Evolutionary conservation across 2,329 filamentous ascomycete genomes (phyloP), one percentile per base, ranked within the genome.

Genomic region (Alternaria brassicae): DNA sequence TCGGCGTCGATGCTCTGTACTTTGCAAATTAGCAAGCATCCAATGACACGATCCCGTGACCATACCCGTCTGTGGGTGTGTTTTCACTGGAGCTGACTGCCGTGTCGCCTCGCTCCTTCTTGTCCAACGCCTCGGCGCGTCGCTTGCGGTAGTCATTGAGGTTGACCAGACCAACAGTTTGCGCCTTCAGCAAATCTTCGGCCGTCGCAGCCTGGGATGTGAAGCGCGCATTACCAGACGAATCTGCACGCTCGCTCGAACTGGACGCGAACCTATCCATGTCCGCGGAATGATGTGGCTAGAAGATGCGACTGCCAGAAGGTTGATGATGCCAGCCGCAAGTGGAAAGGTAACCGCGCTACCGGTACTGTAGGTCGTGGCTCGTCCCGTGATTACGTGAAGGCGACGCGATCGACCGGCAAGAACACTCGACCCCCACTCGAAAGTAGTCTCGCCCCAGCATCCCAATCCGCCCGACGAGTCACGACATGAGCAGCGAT

Each of bases 121-220:
- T 89, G 77, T 97, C 94, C 47, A 97, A 83, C n/a, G 93, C 92
- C 79, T 97, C 92, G 69, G 93, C 93, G 78, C 94, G 92, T 60
- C 95, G 89, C 81, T 99, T 98, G 78, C 94, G 92, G 78, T 96
- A 98, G 76, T 98, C 95, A 66, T 91, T 92, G 41, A 97, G 88
- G 58, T 91, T 88, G 53, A 98, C 94, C 3, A 99, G 88, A 39
- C 95, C 95, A 66, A 97, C 93, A 0, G 92, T 96, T 72, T 92
- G 89, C 53, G 88, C 91, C 60, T 94, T 94, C 47, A 97, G 84
- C 13, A 92, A 84, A 73, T 97, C 89, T 77, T 94, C 88, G 1
- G 91, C 91, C 1, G 91, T 91, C 67, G 89, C 84, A 63, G 88
- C 89, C 73, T 93, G 91, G 40, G 89, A 84, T 1, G 89, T 89